A percentile compares a stretch with the other conserved stretches of the same genome.
These are phyloP conservation scores for Umbelopsis sp. DNA, from an alignment of 192 early-diverging fungal species.

Conservation along the genomic window DNA sequence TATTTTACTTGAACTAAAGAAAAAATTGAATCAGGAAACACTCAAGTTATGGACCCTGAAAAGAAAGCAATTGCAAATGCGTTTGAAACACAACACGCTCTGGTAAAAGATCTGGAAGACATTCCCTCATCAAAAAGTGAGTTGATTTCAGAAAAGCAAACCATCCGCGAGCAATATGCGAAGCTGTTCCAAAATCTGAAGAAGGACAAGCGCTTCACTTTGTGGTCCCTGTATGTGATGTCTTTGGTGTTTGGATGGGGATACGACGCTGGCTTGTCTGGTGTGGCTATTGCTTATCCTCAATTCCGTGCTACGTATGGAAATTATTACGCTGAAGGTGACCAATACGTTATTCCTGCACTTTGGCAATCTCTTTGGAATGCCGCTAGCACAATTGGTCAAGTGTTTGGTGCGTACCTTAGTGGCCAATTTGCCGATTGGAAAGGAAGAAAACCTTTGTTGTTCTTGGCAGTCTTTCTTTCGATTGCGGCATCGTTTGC, in stretches of 20 bases:
- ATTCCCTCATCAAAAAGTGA: conserved; percentile 9
- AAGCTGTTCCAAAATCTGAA: conserved; percentile 7
- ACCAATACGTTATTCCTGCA: conserved; percentile 5
- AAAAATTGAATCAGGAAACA: not conserved
- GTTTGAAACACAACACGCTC: conserved; percentile 10
- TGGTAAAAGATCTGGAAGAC: conserved; percentile 5
- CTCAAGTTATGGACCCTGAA: conserved; percentile 11
- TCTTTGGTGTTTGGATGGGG: conserved; percentile 14
- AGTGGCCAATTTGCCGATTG: conserved; percentile 6
- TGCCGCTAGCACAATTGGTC: not conserved
- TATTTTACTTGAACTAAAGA: not conserved
- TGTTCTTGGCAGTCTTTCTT: not conserved
- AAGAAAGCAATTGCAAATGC: not conserved
- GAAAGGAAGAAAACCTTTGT: not conserved
- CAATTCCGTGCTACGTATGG: conserved; percentile 9
- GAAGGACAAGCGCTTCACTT: conserved; percentile 9
- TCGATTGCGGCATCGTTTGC: not conserved
- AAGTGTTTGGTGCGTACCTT: not conserved
- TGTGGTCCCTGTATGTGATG: conserved; percentile 14
- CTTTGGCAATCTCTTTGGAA: conserved; percentile 5
- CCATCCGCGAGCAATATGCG: conserved; percentile 11
- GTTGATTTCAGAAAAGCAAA: not conserved
- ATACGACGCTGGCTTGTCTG: conserved; percentile 11
- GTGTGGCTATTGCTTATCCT: conserved; percentile 3
- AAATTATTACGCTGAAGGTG: not conserved